Percentiles rank a stretch among this genome's conserved stretches.
Evolutionary conservation across 176 grass and related monocot species (phyloP).

Genomic region (Aegilops umbellulata): DNA sequence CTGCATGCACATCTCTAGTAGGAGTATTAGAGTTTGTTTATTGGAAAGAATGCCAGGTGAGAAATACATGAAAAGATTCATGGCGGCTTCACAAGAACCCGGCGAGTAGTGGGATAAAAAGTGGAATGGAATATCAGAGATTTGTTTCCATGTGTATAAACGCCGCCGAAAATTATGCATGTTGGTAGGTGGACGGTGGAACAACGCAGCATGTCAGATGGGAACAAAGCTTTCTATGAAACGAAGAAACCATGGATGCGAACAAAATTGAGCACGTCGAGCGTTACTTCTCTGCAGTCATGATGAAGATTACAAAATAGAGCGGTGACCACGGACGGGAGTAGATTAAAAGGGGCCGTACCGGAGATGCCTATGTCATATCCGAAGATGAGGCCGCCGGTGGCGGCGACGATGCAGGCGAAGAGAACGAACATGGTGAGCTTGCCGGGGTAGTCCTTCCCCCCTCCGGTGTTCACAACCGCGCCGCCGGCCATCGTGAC

Average conservation of each 20-base stretch:
- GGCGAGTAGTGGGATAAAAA: background rate
- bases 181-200: background rate
- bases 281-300: background rate
- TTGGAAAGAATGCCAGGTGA: conserved; percentile 18
- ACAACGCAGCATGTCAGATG: conserved; percentile 14
- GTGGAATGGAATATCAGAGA: background rate
- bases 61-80: conserved; percentile 30
- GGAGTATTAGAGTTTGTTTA: background rate
- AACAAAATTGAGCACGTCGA: background rate
- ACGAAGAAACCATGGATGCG: background rate
- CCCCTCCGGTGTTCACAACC: conserved; percentile 50
- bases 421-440: conserved; percentile 88
- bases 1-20: background rate
- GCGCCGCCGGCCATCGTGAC: conserved; percentile 67
- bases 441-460: conserved; percentile 83
- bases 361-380: conserved; percentile 97
- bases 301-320: background rate
- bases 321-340: background rate
- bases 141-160: conserved; percentile 4
- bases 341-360: background rate
- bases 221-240: background rate
- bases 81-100: conserved; percentile 10
- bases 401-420: conserved; percentile 85
- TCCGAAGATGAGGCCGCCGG: conserved; percentile 94
- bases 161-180: background rate